phyloP scores from a whole-genome alignment of 208 protist species.

The Plasmodiophora brassicae region DNA sequence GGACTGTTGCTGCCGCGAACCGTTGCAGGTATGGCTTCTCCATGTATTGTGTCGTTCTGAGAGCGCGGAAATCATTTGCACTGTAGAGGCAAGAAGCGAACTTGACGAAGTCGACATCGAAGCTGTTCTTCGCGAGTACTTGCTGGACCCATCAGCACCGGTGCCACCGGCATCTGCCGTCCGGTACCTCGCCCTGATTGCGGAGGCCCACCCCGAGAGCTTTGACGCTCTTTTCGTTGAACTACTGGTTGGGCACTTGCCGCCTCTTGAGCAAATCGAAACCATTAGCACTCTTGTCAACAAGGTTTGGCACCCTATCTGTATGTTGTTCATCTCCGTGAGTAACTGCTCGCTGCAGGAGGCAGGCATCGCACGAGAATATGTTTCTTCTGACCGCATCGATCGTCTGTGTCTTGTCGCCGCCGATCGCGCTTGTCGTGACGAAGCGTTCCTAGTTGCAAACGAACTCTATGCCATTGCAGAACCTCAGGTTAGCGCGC shows the following conservation, averaged over 20 bases:
- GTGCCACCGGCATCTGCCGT: background rate
- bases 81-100: too few species aligned
- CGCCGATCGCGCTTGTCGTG: background rate
- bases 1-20: background rate
- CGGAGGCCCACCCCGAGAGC: background rate
- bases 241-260: background rate
- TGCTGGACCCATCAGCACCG: background rate
- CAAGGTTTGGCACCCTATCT: background rate
- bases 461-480: background rate
- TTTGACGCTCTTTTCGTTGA: background rate
- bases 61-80: too few species aligned
- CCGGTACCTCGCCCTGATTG: background rate
- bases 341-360: background rate
- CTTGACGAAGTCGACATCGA: conserved; percentile 15
- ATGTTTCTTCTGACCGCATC: background rate
- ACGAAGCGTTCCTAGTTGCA: conserved; percentile 12
- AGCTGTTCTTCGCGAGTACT: background rate
- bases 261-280: conserved; percentile 1
- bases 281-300: background rate
- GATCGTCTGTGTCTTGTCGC: background rate
- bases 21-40: background rate
- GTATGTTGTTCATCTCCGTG: background rate
- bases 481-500: background rate
- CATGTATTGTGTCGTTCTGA: too few species aligned
- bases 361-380: background rate